These are phyloP conservation scores for Cytospora piceae DNA, from an alignment of 2,329 filamentous ascomycete genomes.

Conservation along the genomic window DNA sequence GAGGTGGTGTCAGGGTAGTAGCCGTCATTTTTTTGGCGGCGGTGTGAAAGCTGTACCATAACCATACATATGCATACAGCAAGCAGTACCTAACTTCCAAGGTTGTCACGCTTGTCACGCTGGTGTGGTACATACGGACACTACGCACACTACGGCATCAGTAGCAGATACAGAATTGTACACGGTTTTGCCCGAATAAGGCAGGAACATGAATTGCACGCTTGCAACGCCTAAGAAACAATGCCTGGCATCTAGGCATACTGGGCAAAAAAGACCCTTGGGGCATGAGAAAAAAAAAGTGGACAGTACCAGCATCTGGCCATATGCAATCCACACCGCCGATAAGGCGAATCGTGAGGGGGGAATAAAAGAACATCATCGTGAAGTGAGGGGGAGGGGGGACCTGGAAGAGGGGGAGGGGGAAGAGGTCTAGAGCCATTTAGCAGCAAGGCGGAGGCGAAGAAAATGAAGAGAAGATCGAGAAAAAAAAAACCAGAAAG, in stretches of 20 bases:
- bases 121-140: background rate
- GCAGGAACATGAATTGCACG: too few species aligned
- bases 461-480: background rate
- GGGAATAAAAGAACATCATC: background rate
- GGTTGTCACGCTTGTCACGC: too few species aligned
- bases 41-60: background rate
- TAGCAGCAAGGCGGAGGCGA: background rate
- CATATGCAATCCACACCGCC: background rate
- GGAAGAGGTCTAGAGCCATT: background rate
- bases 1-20: background rate
- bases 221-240: too few species aligned
- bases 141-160: too few species aligned
- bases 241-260: too few species aligned
- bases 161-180: too few species aligned
- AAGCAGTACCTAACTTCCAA: too few species aligned
- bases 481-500: background rate
- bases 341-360: background rate
- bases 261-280: background rate
- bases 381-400: background rate
- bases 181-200: background rate
- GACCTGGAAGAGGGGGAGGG: background rate
- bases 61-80: background rate
- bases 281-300: background rate
- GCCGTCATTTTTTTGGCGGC: background rate
- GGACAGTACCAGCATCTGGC: background rate